These are phyloP conservation scores for Smittium culicis DNA, from an alignment of 371 early-diverging fungal genomes.

Conservation along the genomic window DNA sequence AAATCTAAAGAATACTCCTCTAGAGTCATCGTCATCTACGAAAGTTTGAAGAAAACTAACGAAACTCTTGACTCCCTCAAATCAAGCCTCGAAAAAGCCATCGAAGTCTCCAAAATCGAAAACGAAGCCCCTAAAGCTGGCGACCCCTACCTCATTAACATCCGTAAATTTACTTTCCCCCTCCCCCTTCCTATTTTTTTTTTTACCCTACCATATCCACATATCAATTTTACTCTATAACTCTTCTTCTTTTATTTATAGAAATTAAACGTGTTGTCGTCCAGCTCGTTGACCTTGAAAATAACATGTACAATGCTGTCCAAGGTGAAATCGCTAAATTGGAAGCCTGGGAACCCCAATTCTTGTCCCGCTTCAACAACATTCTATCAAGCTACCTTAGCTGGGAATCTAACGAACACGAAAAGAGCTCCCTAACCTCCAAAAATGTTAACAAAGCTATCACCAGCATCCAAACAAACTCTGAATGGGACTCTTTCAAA, in stretches of 20 bases:
- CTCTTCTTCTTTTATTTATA: too few species aligned
- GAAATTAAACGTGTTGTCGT: constrained; percentile 24
- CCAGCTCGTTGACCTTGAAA: constrained; percentile 22
- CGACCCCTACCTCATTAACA: constrained; percentile 26
- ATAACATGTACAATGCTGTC: constrained; percentile 10
- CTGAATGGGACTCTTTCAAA: constrained; percentile 21
- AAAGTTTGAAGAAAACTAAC: constrained; percentile 18
- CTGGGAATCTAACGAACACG: constrained; percentile 10
- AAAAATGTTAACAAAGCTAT: constrained; percentile 14
- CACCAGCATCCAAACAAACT: constrained; percentile 10
- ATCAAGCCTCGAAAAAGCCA: constrained; percentile 17
- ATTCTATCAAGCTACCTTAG: constrained; percentile 15
- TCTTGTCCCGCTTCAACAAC: constrained; percentile 14
- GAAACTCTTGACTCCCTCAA: constrained; percentile 10
- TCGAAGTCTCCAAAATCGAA: constrained; percentile 13
- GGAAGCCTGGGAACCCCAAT: constrained; percentile 16
- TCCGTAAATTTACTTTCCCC: constrained; percentile 8
- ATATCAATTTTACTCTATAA: too few species aligned
- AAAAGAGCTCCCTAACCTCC: constrained; percentile 15
- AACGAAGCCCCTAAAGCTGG: constrained; percentile 12
- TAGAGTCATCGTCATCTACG: constrained; percentile 13
- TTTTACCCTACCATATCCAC: not conserved
- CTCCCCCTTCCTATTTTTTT: not conserved
- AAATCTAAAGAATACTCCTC: constrained; percentile 13
- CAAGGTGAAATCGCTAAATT: constrained; percentile 17